phyloP scores from a whole-genome alignment of 169 alveolate species.

The Perkinsus marinus region DNA sequence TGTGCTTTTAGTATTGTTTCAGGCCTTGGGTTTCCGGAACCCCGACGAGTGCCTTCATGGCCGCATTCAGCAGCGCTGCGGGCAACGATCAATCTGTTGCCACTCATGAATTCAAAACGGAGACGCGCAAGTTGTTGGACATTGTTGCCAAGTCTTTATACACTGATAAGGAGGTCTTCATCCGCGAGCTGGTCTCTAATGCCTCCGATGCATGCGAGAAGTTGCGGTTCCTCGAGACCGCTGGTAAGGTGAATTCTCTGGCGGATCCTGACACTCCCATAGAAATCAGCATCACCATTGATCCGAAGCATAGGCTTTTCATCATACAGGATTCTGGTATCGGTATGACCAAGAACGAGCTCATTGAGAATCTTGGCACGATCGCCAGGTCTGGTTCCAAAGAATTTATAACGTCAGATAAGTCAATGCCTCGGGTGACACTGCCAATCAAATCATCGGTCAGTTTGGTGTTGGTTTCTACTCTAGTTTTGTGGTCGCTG shows the following conservation, averaged over 20 bases:
- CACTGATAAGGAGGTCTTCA: constrained; percentile 86
- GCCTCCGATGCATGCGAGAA: constrained; percentile 99
- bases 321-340: constrained; percentile 78
- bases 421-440: constrained; percentile 15
- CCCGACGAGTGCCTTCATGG: not conserved
- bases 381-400: constrained; percentile 96
- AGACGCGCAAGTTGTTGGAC: constrained; percentile 85
- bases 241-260: constrained; percentile 11
- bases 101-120: constrained; percentile 70
- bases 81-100: not conserved
- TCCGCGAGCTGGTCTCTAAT: constrained; percentile 95
- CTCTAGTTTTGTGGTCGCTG: constrained; percentile 75
- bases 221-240: constrained; percentile 65
- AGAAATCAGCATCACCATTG: constrained; percentile 56
- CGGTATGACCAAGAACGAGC: constrained; percentile 87
- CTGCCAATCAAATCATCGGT: constrained; percentile 63
- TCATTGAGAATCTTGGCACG: constrained; percentile 86
- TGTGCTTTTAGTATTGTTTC: not conserved
- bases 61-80: not conserved
- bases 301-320: constrained; percentile 54
- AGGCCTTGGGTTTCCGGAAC: not conserved
- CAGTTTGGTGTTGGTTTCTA: constrained; percentile 82
- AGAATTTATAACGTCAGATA: constrained; percentile 48
- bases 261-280: constrained; percentile 9
- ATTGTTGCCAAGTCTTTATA: constrained; percentile 88